A percentile compares a stretch with the other conserved stretches of the same genome.
Conservation (phyloP, 1,139 yeast genomes). For the Pichia sp. region DNA sequence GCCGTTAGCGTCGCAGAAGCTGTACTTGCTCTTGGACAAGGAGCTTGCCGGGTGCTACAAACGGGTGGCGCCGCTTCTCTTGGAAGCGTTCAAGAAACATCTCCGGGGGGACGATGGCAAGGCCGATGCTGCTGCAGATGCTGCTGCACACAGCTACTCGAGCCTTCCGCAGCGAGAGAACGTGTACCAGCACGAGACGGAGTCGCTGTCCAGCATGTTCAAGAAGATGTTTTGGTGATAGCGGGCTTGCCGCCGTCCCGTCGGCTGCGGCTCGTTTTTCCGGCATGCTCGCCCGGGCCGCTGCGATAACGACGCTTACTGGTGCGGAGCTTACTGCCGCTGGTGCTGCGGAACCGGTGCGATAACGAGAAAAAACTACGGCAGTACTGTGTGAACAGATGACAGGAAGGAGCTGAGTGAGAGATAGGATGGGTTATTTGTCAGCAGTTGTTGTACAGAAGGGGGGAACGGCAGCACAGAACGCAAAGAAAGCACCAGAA, state of each 20-base stretch:
- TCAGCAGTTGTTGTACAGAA: background rate
- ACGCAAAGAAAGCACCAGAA: too few species aligned
- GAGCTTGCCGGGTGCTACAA: slow-evolving; percentile 46
- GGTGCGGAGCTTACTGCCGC: background rate
- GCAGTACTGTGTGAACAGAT: too few species aligned
- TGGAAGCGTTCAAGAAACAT: slow-evolving; percentile 25
- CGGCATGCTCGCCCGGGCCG: background rate
- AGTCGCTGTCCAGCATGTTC: slow-evolving; percentile 28
- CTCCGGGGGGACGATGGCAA: slow-evolving; percentile 12
- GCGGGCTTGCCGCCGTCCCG: background rate
- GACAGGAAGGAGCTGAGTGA: background rate
- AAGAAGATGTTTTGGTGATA: slow-evolving; percentile 12
- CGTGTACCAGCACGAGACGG: slow-evolving; percentile 28
- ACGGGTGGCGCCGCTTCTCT: slow-evolving; percentile 29
- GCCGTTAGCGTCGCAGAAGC: slow-evolving; percentile 68
- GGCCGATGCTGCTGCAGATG: background rate
- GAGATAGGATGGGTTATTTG: background rate
- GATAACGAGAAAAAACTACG: background rate
- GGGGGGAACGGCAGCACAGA: too few species aligned
- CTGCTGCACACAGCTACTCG: slow-evolving; percentile 13
- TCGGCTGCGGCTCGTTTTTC: too few species aligned
- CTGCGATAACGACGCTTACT: background rate
- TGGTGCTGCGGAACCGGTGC: background rate
- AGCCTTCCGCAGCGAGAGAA: slow-evolving; percentile 25
- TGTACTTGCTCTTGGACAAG: slow-evolving; percentile 49